Evolutionary conservation across 805 yeast species (phyloP).

Genomic region (Candida rishiriensis): DNA sequence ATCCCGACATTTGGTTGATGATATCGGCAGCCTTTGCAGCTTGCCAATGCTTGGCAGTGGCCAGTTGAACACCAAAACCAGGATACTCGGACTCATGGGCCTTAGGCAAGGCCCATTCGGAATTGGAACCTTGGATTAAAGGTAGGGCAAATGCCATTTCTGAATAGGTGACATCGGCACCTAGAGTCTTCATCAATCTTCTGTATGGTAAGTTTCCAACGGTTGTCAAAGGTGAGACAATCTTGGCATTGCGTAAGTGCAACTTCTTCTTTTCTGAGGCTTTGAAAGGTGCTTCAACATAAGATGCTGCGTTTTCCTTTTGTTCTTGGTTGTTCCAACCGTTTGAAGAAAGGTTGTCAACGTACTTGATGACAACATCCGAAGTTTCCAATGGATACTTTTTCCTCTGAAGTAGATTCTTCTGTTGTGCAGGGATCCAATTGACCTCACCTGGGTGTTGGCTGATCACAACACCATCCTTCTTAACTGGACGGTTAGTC

Average conservation of each 20-base stretch:
- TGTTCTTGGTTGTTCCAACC: constrained; percentile 24
- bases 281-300: constrained; percentile 71
- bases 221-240: constrained; percentile 93
- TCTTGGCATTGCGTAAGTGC: constrained; percentile 67
- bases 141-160: constrained; percentile 95
- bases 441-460: constrained; percentile 54
- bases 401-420: constrained; percentile 53
- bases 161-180: constrained; percentile 89
- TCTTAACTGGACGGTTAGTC: constrained; percentile 40
- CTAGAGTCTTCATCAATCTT: constrained; percentile 82
- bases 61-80: constrained; percentile 91
- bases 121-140: constrained; percentile 79
- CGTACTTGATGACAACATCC: constrained; percentile 53
- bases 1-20: constrained; percentile 49
- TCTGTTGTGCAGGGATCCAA: constrained; percentile 44
- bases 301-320: constrained; percentile 42
- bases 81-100: constrained; percentile 80
- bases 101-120: constrained; percentile 97
- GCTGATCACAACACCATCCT: constrained; percentile 31
- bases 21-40: constrained; percentile 91
- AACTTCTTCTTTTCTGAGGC: constrained; percentile 78
- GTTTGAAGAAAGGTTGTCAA: constrained; percentile 53
- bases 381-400: constrained; percentile 55
- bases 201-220: constrained; percentile 97
- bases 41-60: constrained; percentile 89